phyloP scores from a whole-genome alignment of 257 asterid species.

The Nicotiana noctiflora region DNA sequence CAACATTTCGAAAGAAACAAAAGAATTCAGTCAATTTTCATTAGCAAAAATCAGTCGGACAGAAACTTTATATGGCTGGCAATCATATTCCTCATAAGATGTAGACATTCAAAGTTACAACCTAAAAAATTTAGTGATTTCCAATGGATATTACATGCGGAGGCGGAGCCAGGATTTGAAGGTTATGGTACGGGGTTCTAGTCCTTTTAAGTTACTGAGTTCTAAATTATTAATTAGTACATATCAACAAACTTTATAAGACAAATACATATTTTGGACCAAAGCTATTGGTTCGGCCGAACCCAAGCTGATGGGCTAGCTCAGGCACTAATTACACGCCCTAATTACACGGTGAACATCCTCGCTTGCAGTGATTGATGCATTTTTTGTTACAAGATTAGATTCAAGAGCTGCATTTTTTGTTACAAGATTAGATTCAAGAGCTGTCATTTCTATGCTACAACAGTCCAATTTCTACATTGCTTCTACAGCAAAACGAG shows the following conservation, averaged over 20 bases:
- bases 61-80: neutral
- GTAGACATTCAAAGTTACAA: neutral
- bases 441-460: neutral
- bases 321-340: too few species aligned
- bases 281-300: too few species aligned
- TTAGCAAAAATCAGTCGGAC: neutral
- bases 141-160: too few species aligned
- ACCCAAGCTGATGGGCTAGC: too few species aligned
- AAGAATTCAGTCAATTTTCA: neutral
- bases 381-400: too few species aligned
- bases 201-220: too few species aligned
- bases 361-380: neutral
- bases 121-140: neutral
- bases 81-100: neutral
- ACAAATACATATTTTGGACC: too few species aligned
- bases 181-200: too few species aligned
- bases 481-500: neutral
- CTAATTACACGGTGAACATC: neutral
- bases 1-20: neutral
- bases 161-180: too few species aligned
- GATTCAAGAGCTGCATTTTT: too few species aligned
- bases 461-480: neutral
- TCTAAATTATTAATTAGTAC: too few species aligned
- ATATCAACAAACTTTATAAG: too few species aligned
- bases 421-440: neutral